Evolutionary conservation across 2,329 filamentous ascomycete genomes (phyloP).

Genomic region (Ceratocystis destructans): DNA sequence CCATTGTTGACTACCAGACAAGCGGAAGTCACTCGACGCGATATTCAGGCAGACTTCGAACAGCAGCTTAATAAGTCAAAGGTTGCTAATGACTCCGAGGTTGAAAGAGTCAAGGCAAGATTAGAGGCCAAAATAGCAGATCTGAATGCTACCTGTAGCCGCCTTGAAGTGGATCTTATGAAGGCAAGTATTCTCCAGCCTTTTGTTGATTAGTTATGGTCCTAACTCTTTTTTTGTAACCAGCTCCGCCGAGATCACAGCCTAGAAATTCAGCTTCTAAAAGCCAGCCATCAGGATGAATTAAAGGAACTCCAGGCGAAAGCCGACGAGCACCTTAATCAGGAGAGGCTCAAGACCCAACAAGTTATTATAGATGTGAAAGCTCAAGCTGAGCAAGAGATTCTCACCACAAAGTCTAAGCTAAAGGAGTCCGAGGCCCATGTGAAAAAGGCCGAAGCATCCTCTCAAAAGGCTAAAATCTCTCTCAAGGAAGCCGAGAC

Average conservation of each 20-base stretch:
- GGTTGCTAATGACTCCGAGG: constrained; percentile 37
- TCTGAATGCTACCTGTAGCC: constrained; percentile 44
- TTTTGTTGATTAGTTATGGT: not conserved
- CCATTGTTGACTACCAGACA: not conserved
- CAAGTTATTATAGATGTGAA: constrained; percentile 2
- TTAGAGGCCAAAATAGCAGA: constrained; percentile 50
- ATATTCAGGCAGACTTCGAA: constrained; percentile 24
- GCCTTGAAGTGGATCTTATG: constrained; percentile 48
- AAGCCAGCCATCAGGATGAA: constrained; percentile 26
- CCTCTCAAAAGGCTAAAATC: constrained; percentile 9
- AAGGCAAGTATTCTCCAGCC: constrained; percentile 33
- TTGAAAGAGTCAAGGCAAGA: constrained; percentile 35
- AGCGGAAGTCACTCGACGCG: constrained; percentile 20
- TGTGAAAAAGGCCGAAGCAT: constrained; percentile 9
- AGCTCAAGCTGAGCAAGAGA: not conserved
- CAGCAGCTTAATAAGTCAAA: constrained; percentile 33
- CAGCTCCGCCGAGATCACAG: constrained; percentile 47
- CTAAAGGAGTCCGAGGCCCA: not conserved
- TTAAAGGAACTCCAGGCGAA: not conserved
- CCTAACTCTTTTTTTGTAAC: constrained; percentile 6
- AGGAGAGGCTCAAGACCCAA: constrained; percentile 24
- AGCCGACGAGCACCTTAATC: constrained; percentile 21
- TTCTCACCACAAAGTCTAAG: not conserved
- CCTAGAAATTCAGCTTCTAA: constrained; percentile 45
- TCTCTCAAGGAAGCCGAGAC: not conserved